These are phyloP conservation scores for Ogataea henricii DNA, from an alignment of 805 yeast genomes.

Conservation along the genomic window DNA sequence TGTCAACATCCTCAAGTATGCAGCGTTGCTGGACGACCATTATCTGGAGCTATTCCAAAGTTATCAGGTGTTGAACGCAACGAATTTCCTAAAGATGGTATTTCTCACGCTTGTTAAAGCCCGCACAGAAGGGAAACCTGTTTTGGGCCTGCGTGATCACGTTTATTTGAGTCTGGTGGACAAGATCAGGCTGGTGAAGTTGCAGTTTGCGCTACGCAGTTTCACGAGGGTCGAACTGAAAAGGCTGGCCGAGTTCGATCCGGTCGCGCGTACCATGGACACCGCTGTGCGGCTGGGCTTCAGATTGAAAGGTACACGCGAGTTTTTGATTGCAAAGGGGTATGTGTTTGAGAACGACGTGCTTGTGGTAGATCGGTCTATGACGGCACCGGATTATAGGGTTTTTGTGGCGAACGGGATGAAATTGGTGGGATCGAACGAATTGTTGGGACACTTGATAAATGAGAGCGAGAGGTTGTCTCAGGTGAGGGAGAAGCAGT, in stretches of 20 bases:
- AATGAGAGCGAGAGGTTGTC: conserved; percentile 1
- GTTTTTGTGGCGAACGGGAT: background rate
- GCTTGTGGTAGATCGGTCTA: background rate
- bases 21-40: conserved; percentile 9
- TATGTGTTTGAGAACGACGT: conserved; percentile 12
- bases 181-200: conserved; percentile 14
- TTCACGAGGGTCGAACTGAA: conserved; percentile 9
- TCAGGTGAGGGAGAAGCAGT: background rate
- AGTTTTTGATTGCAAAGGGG: conserved; percentile 13
- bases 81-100: conserved; percentile 13
- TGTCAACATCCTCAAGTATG: conserved; percentile 16
- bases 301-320: conserved; percentile 8
- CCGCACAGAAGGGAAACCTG: background rate
- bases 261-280: background rate
- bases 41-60: conserved; percentile 17
- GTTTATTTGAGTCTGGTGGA: conserved; percentile 14
- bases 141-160: conserved; percentile 6
- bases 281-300: conserved; percentile 1
- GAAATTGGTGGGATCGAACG: background rate
- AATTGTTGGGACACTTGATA: background rate
- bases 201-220: conserved; percentile 6
- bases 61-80: conserved; percentile 16
- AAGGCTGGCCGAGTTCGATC: conserved; percentile 10
- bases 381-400: background rate
- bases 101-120: conserved; percentile 7